Base-by-base conservation (phyloP, 1,139 yeast genomes). In the Pneumocystis jirovecii region DNA sequence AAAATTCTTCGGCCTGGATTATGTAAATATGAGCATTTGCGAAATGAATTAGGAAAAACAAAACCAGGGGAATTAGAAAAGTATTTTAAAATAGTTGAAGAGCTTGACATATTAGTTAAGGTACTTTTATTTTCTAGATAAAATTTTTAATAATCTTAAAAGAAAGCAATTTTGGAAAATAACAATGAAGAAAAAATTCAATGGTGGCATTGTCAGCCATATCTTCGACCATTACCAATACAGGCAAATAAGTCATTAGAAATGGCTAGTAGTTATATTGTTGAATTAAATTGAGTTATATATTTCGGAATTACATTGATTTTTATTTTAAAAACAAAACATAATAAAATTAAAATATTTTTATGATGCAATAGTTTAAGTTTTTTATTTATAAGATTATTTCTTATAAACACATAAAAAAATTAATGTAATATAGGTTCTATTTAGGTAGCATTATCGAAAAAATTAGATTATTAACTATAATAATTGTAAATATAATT, bases 201-300 rank as follows among this genome's bases (percentile, higher is more conserved):
- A 1, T 91, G 87, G 75, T 93, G 98, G 97, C 81, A 98, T 71
- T 85, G 96, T 69, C 98, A 93, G 76, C 98, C 98, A 1, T 88
- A 89, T 74, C 90, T 95, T 78, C 81, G 98, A 70, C 84, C 86
- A 8, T 95, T 89, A 0, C 81, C 88, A 73, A 96, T 96, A 40
- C 78, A 31, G 19, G 44, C 64, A 29, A 40, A 60, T 4, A 62
- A 65, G 4, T 61, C 35, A 6, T 40, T 29, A 10, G 21, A 65
- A 59, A 19, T 62, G 34, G 8, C 61, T 60, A 37, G 63, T 37
- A 65, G 61, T 60, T 35, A 61, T 39, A 45, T 61, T 21, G 39
- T 31, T 15, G 60, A 42, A 10, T 21, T 7, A 50, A 65, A 1
- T 25, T 25, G n/a, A 19, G 21, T 6, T 61, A 60, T 40, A 6